Conservation (phyloP, 768 basidiomycete species). For the Piloderma croceum region DNA sequence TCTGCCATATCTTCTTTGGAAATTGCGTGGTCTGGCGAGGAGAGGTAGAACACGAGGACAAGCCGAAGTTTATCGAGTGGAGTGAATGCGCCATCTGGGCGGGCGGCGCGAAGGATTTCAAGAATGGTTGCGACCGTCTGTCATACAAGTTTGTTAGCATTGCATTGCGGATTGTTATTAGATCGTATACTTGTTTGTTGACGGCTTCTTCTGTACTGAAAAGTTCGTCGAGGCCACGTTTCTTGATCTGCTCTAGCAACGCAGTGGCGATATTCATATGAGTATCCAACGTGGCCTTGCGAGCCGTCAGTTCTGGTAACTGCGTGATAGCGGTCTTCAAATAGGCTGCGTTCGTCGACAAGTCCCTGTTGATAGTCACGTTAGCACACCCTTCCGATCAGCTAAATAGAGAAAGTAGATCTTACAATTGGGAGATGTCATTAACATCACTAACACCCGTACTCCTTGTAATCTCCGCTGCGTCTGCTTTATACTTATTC, state of each 20-base stretch:
- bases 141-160: conserved; percentile 1
- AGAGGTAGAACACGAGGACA: conserved; percentile 92
- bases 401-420: conserved; percentile 5
- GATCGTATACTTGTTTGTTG: conserved; percentile 61
- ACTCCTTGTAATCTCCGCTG: conserved; percentile 92
- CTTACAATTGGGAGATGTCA: conserved; percentile 91
- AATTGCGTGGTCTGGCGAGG: conserved; percentile 71
- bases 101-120: conserved; percentile 74
- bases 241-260: conserved; percentile 91
- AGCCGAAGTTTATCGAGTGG: conserved; percentile 87
- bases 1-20: conserved; percentile 86
- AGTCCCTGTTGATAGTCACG: conserved; percentile 49
- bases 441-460: conserved; percentile 95
- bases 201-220: conserved; percentile 94
- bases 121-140: conserved; percentile 77
- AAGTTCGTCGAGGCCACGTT: conserved; percentile 90
- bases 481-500: conserved; percentile 90
- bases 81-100: conserved; percentile 60
- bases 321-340: conserved; percentile 97
- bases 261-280: conserved; percentile 99
- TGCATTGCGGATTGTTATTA: background rate
- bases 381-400: conserved; percentile 1
- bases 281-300: conserved; percentile 93
- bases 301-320: conserved; percentile 91
- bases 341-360: conserved; percentile 89